phyloP scores from a whole-genome alignment of 352 stramenopile genomes.

The Phytophthora pistaciae region DNA sequence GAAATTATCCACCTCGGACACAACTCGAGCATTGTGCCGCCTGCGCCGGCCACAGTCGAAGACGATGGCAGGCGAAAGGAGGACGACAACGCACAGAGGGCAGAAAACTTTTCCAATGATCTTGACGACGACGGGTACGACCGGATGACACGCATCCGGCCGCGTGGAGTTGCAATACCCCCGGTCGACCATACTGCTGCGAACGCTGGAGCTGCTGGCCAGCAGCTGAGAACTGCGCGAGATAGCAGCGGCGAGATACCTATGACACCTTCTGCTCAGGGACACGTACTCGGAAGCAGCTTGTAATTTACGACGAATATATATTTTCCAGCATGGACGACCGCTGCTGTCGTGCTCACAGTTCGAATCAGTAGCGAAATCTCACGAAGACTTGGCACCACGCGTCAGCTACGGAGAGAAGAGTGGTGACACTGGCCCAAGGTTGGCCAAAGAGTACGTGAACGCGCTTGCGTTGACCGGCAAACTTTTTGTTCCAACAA shows the following conservation, averaged over 20 bases:
- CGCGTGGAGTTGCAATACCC: slow-evolving; percentile 27
- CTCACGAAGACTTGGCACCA: no score
- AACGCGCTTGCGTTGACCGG: no score
- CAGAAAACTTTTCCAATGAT: slow-evolving; percentile 1
- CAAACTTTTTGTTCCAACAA: no score
- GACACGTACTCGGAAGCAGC: slow-evolving; percentile 24
- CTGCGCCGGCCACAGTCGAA: slow-evolving; percentile 15
- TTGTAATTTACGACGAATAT: slow-evolving; percentile 8
- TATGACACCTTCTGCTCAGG: slow-evolving; percentile 29
- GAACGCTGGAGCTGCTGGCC: neutral
- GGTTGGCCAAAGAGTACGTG: no score
- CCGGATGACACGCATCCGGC: slow-evolving; percentile 36
- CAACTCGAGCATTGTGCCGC: slow-evolving; percentile 46
- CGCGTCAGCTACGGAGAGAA: no score
- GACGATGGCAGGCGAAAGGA: neutral
- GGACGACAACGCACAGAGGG: slow-evolving; percentile 5
- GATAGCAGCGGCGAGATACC: slow-evolving; percentile 19
- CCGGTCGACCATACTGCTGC: neutral
- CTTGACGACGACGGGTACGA: slow-evolving; percentile 30
- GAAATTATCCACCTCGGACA: slow-evolving; percentile 79
- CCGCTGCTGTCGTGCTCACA: no score
- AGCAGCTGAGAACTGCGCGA: neutral
- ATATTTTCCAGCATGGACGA: no score
- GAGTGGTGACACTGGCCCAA: no score
- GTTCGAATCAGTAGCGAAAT: no score